These are phyloP conservation scores for Suillus fuscotomentosus DNA, from an alignment of 768 basidiomycete species.

Conservation along the genomic window DNA sequence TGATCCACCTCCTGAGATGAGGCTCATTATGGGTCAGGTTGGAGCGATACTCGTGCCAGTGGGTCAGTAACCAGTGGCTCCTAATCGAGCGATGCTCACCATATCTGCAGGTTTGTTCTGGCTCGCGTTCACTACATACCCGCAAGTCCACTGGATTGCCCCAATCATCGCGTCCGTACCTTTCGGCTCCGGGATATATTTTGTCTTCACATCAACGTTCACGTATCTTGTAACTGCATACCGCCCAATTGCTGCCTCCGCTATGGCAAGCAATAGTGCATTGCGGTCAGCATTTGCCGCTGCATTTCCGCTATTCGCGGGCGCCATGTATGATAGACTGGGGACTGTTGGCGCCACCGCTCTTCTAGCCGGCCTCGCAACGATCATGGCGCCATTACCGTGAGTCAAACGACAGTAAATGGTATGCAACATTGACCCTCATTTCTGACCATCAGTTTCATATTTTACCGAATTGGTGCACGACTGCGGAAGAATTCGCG, in stretches of 20 bases:
- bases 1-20: conserved; percentile 60
- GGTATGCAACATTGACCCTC: not conserved
- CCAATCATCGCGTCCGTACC: conserved; percentile 44
- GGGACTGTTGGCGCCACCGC: conserved; percentile 74
- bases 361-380: conserved; percentile 63
- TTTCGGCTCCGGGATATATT: conserved; percentile 56
- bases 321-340: conserved; percentile 48
- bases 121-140: conserved; percentile 55
- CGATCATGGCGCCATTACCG: conserved; percentile 62
- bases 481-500: conserved; percentile 41
- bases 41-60: conserved; percentile 68
- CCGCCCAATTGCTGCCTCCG: conserved; percentile 53
- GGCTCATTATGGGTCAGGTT: conserved; percentile 63
- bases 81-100: not conserved
- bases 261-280: conserved; percentile 66
- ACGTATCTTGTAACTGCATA: conserved; percentile 55
- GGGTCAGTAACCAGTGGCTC: conserved; percentile 31
- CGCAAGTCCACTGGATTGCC: conserved; percentile 44
- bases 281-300: conserved; percentile 47
- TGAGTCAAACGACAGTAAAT: conserved; percentile 29
- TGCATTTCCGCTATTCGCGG: conserved; percentile 52
- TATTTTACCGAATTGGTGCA: conserved; percentile 48
- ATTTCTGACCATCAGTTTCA: conserved; percentile 32
- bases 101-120: conserved; percentile 41
- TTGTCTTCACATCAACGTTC: conserved; percentile 68